phyloP scores from a whole-genome alignment of 208 protist genomes.

The Spironucleus salmonicida region DNA sequence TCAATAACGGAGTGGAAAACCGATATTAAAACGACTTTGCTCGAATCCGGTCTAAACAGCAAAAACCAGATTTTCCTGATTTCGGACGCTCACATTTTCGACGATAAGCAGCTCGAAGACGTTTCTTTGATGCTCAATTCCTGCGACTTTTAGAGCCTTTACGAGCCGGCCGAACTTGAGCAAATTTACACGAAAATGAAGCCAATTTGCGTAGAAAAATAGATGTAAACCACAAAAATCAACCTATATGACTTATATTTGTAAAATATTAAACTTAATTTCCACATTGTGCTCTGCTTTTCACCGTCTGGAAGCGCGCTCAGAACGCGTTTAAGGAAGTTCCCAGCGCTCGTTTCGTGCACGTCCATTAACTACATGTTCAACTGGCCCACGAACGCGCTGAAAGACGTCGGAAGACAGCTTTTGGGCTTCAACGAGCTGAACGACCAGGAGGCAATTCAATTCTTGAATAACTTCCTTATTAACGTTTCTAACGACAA shows the following conservation, averaged over 20 bases:
- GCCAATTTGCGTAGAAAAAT: slow-evolving; percentile 35
- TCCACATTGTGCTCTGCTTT: slow-evolving; percentile 86
- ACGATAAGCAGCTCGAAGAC: slow-evolving; percentile 88
- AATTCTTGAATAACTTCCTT: slow-evolving; percentile 8
- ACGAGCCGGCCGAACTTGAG: slow-evolving; percentile 88
- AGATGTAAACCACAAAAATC: background rate
- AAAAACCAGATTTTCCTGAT: slow-evolving; percentile 87
- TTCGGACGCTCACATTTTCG: slow-evolving; percentile 83
- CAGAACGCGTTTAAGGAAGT: slow-evolving; percentile 77
- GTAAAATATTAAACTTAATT: slow-evolving; percentile 72
- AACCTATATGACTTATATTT: slow-evolving; percentile 16
- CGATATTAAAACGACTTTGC: slow-evolving; percentile 81
- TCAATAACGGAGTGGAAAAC: slow-evolving; percentile 80
- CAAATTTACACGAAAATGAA: slow-evolving; percentile 79
- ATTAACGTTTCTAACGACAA: no score
- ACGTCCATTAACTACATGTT: slow-evolving; percentile 94
- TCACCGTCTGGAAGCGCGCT: slow-evolving; percentile 87
- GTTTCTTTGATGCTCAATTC: slow-evolving; percentile 96
- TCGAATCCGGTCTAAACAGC: slow-evolving; percentile 60
- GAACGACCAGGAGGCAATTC: slow-evolving; percentile 15
- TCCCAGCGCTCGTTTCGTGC: slow-evolving; percentile 83
- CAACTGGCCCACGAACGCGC: slow-evolving; percentile 81
- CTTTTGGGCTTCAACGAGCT: background rate
- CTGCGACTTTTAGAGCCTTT: slow-evolving; percentile 83
- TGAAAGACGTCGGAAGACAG: slow-evolving; percentile 67